Conservation (phyloP, 345 rosid genomes). For the Viola odorata region DNA sequence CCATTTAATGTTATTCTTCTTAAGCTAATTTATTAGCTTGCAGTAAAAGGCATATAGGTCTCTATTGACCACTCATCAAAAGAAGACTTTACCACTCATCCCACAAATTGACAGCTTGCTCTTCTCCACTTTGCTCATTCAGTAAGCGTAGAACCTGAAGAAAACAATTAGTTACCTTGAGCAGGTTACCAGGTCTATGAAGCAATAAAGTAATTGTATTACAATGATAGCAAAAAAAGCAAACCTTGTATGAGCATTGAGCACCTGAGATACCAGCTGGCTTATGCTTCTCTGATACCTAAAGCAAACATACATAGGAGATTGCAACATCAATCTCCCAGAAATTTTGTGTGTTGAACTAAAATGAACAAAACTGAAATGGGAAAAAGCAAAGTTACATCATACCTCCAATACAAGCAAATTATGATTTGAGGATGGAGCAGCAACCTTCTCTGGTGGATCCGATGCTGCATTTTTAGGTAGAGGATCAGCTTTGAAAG, state of each 20-base stretch:
- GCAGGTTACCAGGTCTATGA: conserved; percentile 3
- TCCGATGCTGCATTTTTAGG: conserved; percentile 20
- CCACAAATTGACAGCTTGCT: conserved; percentile 61
- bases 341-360: neutral
- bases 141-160: conserved; percentile 84
- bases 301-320: conserved; percentile 11
- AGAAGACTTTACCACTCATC: conserved; percentile 65
- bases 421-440: conserved; percentile 27
- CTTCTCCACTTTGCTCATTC: conserved; percentile 83
- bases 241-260: conserved; percentile 63
- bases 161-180: conserved; percentile 19
- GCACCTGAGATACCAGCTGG: conserved; percentile 31
- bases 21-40: neutral
- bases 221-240: neutral
- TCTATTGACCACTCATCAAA: neutral
- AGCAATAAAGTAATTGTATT: conserved; percentile 5
- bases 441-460: conserved; percentile 21
- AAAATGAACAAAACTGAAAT: neutral
- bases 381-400: neutral
- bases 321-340: conserved; percentile 9
- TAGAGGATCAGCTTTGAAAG: conserved; percentile 14
- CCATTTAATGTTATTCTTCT: too few relatives aligned
- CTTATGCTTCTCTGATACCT: conserved; percentile 73
- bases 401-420: conserved; percentile 91
- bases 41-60: neutral